Base-by-base conservation (phyloP, 768 basidiomycete genomes). In the Calocera viscosa region DNA sequence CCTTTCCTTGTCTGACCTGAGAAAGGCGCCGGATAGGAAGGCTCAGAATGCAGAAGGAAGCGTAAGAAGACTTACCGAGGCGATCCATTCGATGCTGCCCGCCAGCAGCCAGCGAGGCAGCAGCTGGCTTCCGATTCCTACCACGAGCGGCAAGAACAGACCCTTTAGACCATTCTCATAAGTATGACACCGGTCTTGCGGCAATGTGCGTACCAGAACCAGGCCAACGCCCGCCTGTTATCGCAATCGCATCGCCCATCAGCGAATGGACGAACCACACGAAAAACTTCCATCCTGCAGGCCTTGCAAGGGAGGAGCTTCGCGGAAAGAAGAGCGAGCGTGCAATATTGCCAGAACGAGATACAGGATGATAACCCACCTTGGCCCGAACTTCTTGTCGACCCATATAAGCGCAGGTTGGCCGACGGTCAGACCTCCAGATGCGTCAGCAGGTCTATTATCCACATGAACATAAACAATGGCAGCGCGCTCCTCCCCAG, bases 321-420 rank as follows among this genome's bases (percentile, higher is more conserved):
- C 43, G 24, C 24, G 43, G 24, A 12, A 38, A 41, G n/a, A 53
- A 64, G 1, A 28, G 14, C 28, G 32, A 17, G 65, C 71, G 11
- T 63, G 73, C 71, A 53, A 73, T 1, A 76, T 68, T 1, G 71
- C 70, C 3, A 75, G 43, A 26, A 74, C 66, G 38, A 67, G 73
- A 72, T 80, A 81, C 2, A 78, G 28, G 69, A 74, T 78, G 16
- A 80, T 72, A 1, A 75, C 75, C 2, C 68, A 67, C 17, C 71
- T 66, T 41, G 77, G 72, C 8, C 78, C 79, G 8, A 80, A 35
- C 68, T 70, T 82, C 67, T 77, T 75, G 71, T 87, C 86, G 10
- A 86, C 75, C 82, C 83, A 83, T 28, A 87, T 69, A 1, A 87
- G 76, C 1, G 75, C 75, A 24, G 86, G 75, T 26, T 85, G 82